phyloP scores from a whole-genome alignment of 75 land plant genomes.

The Cupressus sempervirens region DNA sequence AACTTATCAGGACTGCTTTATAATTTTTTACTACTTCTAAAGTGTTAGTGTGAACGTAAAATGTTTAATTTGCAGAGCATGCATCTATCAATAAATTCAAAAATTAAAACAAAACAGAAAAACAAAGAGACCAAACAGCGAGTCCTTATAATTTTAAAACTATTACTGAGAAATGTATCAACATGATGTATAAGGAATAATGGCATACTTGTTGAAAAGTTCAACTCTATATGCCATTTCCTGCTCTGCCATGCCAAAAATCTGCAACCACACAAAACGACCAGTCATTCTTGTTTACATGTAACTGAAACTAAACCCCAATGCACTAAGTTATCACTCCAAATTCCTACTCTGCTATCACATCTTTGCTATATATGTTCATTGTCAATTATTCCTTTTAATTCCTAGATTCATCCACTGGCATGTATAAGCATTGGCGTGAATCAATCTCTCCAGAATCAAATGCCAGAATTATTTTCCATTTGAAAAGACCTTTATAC shows the following conservation, averaged over 20 bases:
- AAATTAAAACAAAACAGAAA: neutral
- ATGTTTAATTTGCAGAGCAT: no score
- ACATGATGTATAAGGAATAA: neutral
- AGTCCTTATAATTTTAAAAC: neutral
- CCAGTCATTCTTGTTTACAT: neutral
- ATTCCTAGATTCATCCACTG: neutral
- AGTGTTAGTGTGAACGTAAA: neutral
- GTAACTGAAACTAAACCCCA: neutral
- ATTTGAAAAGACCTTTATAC: neutral
- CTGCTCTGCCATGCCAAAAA: constrained; percentile 44
- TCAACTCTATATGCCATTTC: constrained; percentile 48
- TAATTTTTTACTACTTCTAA: neutral
- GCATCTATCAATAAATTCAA: neutral
- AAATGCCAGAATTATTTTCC: neutral
- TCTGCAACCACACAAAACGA: constrained; percentile 16
- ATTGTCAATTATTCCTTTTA: neutral
- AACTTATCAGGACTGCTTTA: neutral
- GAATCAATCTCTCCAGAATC: neutral
- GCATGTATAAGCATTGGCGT: neutral
- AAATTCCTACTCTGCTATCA: neutral
- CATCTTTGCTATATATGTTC: neutral
- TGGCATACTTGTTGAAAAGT: constrained; percentile 32
- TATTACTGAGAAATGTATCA: neutral
- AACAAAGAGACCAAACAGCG: neutral
- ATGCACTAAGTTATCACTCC: neutral